Evolutionary conservation across 768 basidiomycete genomes (phyloP), one percentile per base, ranked within the genome.

Genomic region (Rickenella mellea): DNA sequence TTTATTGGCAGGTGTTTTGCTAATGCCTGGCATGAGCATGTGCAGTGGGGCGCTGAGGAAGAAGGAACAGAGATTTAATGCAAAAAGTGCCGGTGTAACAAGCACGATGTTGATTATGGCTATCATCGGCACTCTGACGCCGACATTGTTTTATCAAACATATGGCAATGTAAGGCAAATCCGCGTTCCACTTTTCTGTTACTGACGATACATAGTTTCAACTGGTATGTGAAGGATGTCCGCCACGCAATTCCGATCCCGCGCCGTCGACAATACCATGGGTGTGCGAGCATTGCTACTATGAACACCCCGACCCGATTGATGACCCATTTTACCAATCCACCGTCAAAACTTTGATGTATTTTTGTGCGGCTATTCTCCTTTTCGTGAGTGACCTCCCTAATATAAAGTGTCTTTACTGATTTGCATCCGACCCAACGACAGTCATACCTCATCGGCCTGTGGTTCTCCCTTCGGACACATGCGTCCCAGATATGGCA

Each of bases 31-130:
- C 0, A 73, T 80, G 55, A 91, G 88, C 61, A 99, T 99, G 96
- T 82, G 83, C 53, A 84, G 84, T 27, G 87, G 85, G 6, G 96
- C 96, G 0, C 49, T 96, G 45, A 71, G 78, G 55, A 70, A 83
- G 56, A 99, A 99, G 65, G 96, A 99, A 61, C 90, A 93, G 58
- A 88, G 80, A 51, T 99, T 99, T 70, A 99, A 99, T 55, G 96
- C 96, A n/a, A 97, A 90, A 68, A 91, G 87, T 54, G 96, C 96
- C 5, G 89, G 96, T 27, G 96, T 99, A 12, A 99, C 96, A 0
- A 96, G 92, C 58, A 96, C 96, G 69, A 94, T 99, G 89, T 62
- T 99, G 59, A 98, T 99, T 64, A 98, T 98, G 94, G 96, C 96
- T 10, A 89, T 99, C 59, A 94, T 99, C 47, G 96, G 96, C 10